Evolutionary conservation across 2,329 filamentous ascomycete species (phyloP).

Genomic region (Talaromyces sp.): DNA sequence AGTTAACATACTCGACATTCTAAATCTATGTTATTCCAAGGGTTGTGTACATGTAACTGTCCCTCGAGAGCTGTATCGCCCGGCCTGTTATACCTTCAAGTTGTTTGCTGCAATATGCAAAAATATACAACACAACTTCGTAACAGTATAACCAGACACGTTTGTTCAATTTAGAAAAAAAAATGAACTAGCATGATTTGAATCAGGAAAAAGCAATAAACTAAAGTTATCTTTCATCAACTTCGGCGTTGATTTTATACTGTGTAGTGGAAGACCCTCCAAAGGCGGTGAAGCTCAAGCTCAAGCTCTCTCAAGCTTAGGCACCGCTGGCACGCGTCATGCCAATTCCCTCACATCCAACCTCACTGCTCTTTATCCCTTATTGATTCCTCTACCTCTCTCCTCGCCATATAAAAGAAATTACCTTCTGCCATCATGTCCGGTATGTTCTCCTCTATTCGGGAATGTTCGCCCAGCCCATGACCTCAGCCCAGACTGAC

Average conservation of each 20-base stretch:
- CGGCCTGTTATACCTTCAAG: too few species aligned
- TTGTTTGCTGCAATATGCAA: too few species aligned
- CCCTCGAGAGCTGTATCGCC: too few species aligned
- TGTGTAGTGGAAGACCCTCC: neutral
- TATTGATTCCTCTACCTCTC: constrained; percentile 8
- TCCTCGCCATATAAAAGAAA: constrained; percentile 10
- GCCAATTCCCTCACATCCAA: constrained; percentile 13
- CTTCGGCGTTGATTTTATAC: neutral
- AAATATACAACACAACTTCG: too few species aligned
- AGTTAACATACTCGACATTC: too few species aligned
- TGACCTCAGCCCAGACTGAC: constrained; percentile 37
- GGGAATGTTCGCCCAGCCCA: constrained; percentile 17
- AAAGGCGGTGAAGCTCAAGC: constrained; percentile 37
- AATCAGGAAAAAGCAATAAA: neutral
- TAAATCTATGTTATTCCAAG: too few species aligned
- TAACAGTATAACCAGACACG: too few species aligned
- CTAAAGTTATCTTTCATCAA: neutral
- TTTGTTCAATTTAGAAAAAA: too few species aligned
- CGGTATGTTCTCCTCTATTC: constrained; percentile 35
- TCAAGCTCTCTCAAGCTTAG: constrained; percentile 38
- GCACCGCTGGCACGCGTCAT: constrained; percentile 41
- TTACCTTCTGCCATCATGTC: constrained; percentile 43
- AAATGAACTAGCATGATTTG: too few species aligned
- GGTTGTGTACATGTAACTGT: too few species aligned
- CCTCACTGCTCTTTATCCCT: constrained; percentile 15